Evolutionary conservation across 208 protist genomes (phyloP), one percentile per base, ranked within the genome.

Genomic region (Phytomonas francai): DNA sequence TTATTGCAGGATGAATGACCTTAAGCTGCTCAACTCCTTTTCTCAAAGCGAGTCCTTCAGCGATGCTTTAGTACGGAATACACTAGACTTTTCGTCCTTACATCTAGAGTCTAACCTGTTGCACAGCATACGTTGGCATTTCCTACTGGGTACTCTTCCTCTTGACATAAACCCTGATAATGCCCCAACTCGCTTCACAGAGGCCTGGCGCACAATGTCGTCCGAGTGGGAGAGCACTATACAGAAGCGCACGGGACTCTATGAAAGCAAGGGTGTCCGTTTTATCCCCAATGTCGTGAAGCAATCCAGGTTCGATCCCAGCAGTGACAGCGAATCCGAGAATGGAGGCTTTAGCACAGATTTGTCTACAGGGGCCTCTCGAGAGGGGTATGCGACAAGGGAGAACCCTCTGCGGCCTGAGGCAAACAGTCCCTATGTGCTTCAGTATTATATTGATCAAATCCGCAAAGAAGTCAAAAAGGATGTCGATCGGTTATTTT

Each of bases 401-500:
- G 79, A 88, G 42, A 93, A 93, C 70, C 88, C 88, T 0, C 78
- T 93, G 7, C 54, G 66, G 32, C 88, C 88, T 0, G 28, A 51
- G 19, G 72, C 61, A 28, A 81, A 78, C 19, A 91, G 83, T 59
- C 78, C 65, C 0, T 93, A 93, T 73, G 83, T 77, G 8, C 67
- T 87, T 49, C 78, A 88, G 64, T 91, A 77, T 64, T 63, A 72
- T 27, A 71, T 80, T 3, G 73, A 86, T 29, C 34, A 32, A 3
- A 68, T 88, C 30, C 81, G 76, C 16, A 57, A 76, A 34, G 72
- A 75, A 5, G 68, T 84, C 25, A 63, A 72, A 4, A 90, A 87
- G 63, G 89, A 94, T 64, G 68, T 92, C 63, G 78, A 78, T 36
- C 72, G 89, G 7, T 68, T 94, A 63, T 84, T 80, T 68, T 92